These are phyloP conservation scores for Paramecium primaurelia DNA, from an alignment of 73 alveolate genomes.

Conservation along the genomic window DNA sequence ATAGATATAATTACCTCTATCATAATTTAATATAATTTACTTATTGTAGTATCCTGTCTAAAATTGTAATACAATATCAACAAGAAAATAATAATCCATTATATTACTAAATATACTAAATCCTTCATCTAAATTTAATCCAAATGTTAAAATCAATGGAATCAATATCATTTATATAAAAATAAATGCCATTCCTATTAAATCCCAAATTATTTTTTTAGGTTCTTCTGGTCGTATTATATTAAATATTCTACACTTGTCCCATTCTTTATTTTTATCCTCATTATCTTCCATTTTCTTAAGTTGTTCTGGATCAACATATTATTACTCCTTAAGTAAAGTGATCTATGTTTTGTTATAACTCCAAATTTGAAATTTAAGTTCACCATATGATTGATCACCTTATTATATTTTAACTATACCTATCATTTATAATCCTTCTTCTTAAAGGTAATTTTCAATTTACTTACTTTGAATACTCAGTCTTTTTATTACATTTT, in stretches of 20 bases:
- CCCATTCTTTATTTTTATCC: not conserved
- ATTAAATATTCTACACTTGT: not conserved
- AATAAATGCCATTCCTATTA: conserved; percentile 8
- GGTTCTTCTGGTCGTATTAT: conserved; percentile 9
- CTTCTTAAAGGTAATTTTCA: not conserved
- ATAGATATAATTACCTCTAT: not conserved
- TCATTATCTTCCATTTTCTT: not conserved
- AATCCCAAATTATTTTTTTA: not conserved
- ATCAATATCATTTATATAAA: conserved; percentile 11
- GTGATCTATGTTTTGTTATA: not conserved
- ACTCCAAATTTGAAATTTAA: not conserved
- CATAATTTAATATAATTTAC: not conserved
- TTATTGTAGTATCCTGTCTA: conserved; percentile 17
- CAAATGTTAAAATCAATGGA: not conserved
- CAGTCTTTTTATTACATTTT: not conserved
- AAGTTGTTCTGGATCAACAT: not conserved
- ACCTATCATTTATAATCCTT: not conserved
- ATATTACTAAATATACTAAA: not conserved
- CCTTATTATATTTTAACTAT: not conserved
- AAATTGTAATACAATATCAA: conserved; percentile 1
- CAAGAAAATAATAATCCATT: conserved; percentile 34
- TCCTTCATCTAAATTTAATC: not conserved
- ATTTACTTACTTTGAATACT: not conserved
- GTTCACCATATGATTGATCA: not conserved
- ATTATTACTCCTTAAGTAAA: not conserved